These are phyloP conservation scores for Panus rudis DNA, from an alignment of 768 basidiomycete genomes.

Conservation along the genomic window DNA sequence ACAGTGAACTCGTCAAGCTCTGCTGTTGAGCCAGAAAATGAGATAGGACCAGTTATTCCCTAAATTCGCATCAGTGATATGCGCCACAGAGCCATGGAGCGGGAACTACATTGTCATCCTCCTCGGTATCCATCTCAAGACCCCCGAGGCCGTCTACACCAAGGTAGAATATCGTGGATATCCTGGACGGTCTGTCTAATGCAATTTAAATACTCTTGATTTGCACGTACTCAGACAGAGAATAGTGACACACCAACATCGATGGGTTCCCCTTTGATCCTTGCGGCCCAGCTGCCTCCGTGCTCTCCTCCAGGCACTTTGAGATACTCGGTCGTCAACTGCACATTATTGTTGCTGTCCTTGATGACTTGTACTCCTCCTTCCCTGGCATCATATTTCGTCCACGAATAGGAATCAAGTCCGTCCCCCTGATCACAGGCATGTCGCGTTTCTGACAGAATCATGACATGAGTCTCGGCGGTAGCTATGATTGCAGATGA, in stretches of 20 bases:
- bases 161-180: conserved; percentile 80
- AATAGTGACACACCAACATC: conserved; percentile 39
- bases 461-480: conserved; percentile 1
- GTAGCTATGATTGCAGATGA: not conserved
- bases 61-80: conserved; percentile 23
- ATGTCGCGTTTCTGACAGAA: conserved; percentile 63
- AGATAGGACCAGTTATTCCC: conserved; percentile 70
- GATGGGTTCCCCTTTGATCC: conserved; percentile 78
- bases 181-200: conserved; percentile 43
- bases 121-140: conserved; percentile 71
- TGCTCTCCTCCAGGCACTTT: conserved; percentile 79
- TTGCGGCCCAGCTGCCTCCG: conserved; percentile 85
- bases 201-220: conserved; percentile 11
- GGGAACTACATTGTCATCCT: conserved; percentile 61
- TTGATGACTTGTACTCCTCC: conserved; percentile 82
- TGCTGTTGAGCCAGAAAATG: conserved; percentile 65
- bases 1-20: conserved; percentile 81
- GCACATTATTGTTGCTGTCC: conserved; percentile 78
- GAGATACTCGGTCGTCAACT: conserved; percentile 77
- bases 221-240: conserved; percentile 16
- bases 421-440: conserved; percentile 85
- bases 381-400: conserved; percentile 76
- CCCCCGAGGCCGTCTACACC: conserved; percentile 85
- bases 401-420: conserved; percentile 80
- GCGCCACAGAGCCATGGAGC: not conserved